Percentiles rank a stretch among this genome's conserved stretches.
Conservation (phyloP, 2,329 filamentous ascomycete species). For the Exophiala spinifera region DNA sequence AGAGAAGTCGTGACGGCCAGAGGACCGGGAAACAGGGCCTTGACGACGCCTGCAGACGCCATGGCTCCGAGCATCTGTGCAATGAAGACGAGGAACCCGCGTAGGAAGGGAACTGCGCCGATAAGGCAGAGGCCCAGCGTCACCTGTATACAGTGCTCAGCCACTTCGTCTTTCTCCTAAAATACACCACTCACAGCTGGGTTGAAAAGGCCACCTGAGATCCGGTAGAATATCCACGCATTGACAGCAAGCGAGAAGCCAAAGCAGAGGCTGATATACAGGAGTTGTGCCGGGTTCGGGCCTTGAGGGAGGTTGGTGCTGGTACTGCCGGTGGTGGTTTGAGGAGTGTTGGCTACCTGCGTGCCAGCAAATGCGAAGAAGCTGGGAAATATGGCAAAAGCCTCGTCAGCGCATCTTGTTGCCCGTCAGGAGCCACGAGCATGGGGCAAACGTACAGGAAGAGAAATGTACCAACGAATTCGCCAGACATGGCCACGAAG, state of each 20-base stretch:
- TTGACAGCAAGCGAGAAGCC: constrained; percentile 51
- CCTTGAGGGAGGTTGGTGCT: constrained; percentile 25
- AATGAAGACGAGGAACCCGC: constrained; percentile 52
- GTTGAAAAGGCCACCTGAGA: constrained; percentile 53
- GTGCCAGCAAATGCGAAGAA: constrained; percentile 50
- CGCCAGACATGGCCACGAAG: constrained; percentile 47
- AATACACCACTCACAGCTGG: constrained; percentile 39
- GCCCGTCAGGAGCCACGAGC: not conserved
- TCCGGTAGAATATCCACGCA: constrained; percentile 54
- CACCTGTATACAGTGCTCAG: constrained; percentile 37
- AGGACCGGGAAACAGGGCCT: constrained; percentile 57
- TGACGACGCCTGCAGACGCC: constrained; percentile 56
- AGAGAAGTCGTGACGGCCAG: constrained; percentile 58
- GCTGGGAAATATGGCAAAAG: constrained; percentile 5
- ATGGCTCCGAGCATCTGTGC: constrained; percentile 61
- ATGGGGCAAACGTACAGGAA: constrained; percentile 33
- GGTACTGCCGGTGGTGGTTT: constrained; percentile 32
- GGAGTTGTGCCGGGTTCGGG: constrained; percentile 37
- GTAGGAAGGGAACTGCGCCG: constrained; percentile 54
- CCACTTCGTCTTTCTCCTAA: not conserved
- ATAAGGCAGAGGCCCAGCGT: constrained; percentile 60
- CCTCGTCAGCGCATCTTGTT: constrained; percentile 7
- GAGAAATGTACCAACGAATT: constrained; percentile 53
- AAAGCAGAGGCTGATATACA: constrained; percentile 46
- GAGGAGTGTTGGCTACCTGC: constrained; percentile 45